Evolutionary conservation across 768 basidiomycete genomes (phyloP).

Genomic region (Brasilioporus rufonigricans): DNA sequence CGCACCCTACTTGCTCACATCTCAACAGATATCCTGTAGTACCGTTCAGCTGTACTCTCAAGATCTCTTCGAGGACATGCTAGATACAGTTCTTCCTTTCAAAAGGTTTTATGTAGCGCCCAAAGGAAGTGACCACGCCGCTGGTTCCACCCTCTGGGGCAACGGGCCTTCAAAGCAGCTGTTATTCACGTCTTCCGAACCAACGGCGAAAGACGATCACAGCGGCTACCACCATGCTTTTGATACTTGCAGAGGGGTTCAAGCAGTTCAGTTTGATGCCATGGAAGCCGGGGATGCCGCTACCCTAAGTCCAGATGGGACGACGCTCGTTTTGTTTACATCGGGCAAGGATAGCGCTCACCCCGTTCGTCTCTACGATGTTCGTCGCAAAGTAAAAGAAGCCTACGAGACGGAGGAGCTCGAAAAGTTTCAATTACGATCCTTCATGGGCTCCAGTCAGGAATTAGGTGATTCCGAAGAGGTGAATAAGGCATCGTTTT

Average conservation of each 20-base stretch:
- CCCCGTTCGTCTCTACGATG: slow-evolving; percentile 52
- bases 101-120: slow-evolving; percentile 17
- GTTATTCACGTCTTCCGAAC: slow-evolving; percentile 60
- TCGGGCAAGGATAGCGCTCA: slow-evolving; percentile 23
- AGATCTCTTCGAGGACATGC: slow-evolving; percentile 23
- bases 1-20: not conserved
- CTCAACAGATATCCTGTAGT: slow-evolving; percentile 11
- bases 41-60: slow-evolving; percentile 21
- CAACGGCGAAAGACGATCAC: slow-evolving; percentile 19
- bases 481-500: slow-evolving; percentile 51
- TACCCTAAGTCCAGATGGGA: slow-evolving; percentile 44
- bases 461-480: slow-evolving; percentile 33
- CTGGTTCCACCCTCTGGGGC: slow-evolving; percentile 58
- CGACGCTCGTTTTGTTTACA: slow-evolving; percentile 34
- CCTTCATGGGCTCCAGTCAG: not conserved
- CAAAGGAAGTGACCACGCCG: slow-evolving; percentile 23
- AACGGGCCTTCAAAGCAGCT: slow-evolving; percentile 33
- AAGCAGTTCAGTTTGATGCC: slow-evolving; percentile 40
- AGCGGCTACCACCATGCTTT: slow-evolving; percentile 51
- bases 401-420: slow-evolving; percentile 34
- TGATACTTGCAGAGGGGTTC: slow-evolving; percentile 34
- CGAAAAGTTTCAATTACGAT: slow-evolving; percentile 31
- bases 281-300: slow-evolving; percentile 54
- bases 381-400: slow-evolving; percentile 32
- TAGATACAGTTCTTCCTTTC: slow-evolving; percentile 11